Evolutionary conservation across 148 eudicot genomes (phyloP).

Genomic region (Nyssa sinensis): DNA sequence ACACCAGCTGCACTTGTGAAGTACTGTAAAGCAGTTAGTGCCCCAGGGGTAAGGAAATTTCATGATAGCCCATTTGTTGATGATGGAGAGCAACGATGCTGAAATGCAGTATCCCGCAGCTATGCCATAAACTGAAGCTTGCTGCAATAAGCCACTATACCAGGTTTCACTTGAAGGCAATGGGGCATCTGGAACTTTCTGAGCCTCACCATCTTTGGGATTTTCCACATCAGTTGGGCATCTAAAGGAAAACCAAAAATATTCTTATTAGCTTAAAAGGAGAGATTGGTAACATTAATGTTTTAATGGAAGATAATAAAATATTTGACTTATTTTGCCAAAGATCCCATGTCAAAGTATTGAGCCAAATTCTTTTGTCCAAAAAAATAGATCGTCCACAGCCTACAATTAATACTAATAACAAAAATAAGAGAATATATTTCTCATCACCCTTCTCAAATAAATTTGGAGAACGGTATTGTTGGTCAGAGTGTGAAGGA

Average conservation of each 20-base stretch:
- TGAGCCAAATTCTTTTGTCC: too few species aligned
- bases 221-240: conserved; percentile 65
- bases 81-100: conserved; percentile 85
- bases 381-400: not conserved
- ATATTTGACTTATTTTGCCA: not conserved
- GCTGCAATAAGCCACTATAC: conserved; percentile 59
- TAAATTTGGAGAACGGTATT: not conserved
- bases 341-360: too few species aligned
- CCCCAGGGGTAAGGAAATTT: conserved; percentile 96
- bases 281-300: not conserved
- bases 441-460: not conserved
- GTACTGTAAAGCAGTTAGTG: conserved; percentile 88
- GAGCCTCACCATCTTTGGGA: conserved; percentile 38
- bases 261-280: not conserved
- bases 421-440: not conserved
- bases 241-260: conserved; percentile 27
- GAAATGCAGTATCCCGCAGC: conserved; percentile 95
- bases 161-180: conserved; percentile 43
- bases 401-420: not conserved
- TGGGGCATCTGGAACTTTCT: conserved; percentile 25
- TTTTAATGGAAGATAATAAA: not conserved
- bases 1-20: conserved; percentile 90
- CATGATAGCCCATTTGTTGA: conserved; percentile 97
- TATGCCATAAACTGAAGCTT: conserved; percentile 82
- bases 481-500: not conserved